A percentile compares a stretch with the other conserved stretches of the same genome.
These are phyloP conservation scores for Chernovozyma aurita DNA, from an alignment of 1,139 yeast species.

Conservation along the genomic window DNA sequence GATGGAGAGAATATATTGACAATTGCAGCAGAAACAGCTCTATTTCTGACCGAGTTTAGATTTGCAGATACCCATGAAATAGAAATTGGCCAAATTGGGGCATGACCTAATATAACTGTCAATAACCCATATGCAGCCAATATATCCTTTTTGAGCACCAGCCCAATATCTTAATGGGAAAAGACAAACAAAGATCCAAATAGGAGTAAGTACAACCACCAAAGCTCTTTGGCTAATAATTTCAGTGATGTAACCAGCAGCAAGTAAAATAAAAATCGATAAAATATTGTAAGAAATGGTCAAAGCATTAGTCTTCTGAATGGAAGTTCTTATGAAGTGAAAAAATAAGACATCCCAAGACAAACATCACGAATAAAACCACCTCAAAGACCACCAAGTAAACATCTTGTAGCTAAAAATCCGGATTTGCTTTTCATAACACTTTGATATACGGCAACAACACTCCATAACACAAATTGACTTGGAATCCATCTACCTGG, in stretches of 20 bases:
- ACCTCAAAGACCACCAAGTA: conserved; percentile 26
- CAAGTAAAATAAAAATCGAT: conserved; percentile 13
- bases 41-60: conserved; percentile 49
- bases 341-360: conserved; percentile 24
- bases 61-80: conserved; percentile 56
- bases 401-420: conserved; percentile 23
- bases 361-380: conserved; percentile 31
- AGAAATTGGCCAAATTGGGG: conserved; percentile 25
- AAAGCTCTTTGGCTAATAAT: conserved; percentile 11
- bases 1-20: conserved; percentile 57
- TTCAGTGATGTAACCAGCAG: conserved; percentile 11
- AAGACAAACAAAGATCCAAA: conserved; percentile 16
- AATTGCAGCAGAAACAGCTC: conserved; percentile 56
- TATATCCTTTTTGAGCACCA: conserved; percentile 12
- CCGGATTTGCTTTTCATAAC: conserved; percentile 20
- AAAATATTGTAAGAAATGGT: conserved; percentile 16
- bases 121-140: conserved; percentile 18
- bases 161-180: conserved; percentile 17
- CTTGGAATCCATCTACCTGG: conserved; percentile 30
- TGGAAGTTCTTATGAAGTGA: conserved; percentile 23
- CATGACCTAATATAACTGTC: conserved; percentile 15
- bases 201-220: conserved; percentile 12
- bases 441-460: conserved; percentile 26
- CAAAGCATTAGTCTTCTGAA: conserved; percentile 18
- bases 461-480: conserved; percentile 30